A percentile compares a stretch with the other conserved stretches of the same genome.
These are phyloP conservation scores for Fusarium pseudocircinatum DNA, from an alignment of 2,329 filamentous ascomycete species.

Conservation along the genomic window DNA sequence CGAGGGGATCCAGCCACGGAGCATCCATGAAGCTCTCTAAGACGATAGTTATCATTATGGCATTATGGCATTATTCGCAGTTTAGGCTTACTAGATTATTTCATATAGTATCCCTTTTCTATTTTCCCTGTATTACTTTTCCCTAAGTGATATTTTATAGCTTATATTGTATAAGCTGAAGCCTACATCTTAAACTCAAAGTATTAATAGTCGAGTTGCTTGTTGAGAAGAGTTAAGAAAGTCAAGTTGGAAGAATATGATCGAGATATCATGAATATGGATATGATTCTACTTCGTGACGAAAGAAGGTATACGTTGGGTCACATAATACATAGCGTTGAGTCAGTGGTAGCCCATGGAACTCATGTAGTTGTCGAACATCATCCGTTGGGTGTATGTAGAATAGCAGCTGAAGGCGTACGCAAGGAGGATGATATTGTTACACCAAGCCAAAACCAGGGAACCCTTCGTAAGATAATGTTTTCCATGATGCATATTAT, in stretches of 20 bases:
- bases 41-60: neutral
- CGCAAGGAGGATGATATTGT: neutral
- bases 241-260: neutral
- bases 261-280: neutral
- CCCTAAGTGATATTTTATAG: neutral
- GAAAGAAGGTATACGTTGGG: neutral
- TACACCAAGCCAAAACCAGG: neutral
- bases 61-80: neutral
- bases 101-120: neutral
- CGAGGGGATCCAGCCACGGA: neutral
- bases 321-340: neutral
- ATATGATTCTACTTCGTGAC: neutral
- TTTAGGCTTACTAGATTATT: neutral
- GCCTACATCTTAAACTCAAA: neutral
- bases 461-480: neutral
- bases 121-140: no score
- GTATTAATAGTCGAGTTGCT: neutral
- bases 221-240: neutral
- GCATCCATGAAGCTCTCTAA: neutral
- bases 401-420: neutral
- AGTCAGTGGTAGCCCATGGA: neutral
- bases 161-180: neutral
- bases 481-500: neutral
- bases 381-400: neutral
- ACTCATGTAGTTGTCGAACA: neutral